These are phyloP conservation scores for Daldinia childiae DNA, from an alignment of 495 filamentous ascomycete genomes.

Conservation along the genomic window DNA sequence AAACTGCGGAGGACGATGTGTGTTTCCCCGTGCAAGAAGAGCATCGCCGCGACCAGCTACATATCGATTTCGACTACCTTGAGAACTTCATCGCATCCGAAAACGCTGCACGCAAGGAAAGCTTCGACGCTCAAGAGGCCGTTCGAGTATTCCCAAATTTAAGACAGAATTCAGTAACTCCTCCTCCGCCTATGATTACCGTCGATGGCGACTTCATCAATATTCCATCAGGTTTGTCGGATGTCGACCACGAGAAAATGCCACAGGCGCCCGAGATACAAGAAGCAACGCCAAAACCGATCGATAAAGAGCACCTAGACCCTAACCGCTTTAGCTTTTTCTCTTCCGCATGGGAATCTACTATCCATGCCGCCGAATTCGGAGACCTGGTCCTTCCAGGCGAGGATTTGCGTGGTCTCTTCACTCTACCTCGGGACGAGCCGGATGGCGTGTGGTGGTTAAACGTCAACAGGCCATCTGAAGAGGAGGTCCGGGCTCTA, in stretches of 20 bases:
- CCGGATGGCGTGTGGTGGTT: slow-evolving; percentile 92
- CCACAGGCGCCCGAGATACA: slow-evolving; percentile 16
- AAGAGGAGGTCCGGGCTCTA: slow-evolving; percentile 87
- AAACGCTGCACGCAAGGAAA: slow-evolving; percentile 60
- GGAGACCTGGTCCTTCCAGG: slow-evolving; percentile 88
- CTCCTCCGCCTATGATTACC: slow-evolving; percentile 48
- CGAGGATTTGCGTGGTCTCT: slow-evolving; percentile 88
- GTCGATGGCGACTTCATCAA: slow-evolving; percentile 61
- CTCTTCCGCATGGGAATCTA: slow-evolving; percentile 89
- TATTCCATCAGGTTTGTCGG: slow-evolving; percentile 52
- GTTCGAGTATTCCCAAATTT: slow-evolving; percentile 71
- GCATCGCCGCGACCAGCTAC: slow-evolving; percentile 54
- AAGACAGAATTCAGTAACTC: slow-evolving; percentile 40
- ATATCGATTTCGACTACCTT: slow-evolving; percentile 87
- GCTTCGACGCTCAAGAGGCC: slow-evolving; percentile 47
- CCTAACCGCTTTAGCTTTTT: slow-evolving; percentile 93
- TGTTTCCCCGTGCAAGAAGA: slow-evolving; percentile 75
- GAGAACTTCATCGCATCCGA: slow-evolving; percentile 76
- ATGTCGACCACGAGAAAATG: slow-evolving; percentile 49
- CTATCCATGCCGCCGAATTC: slow-evolving; percentile 87
- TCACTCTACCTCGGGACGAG: slow-evolving; percentile 74
- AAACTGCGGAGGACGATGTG: slow-evolving; percentile 79
- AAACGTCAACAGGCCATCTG: slow-evolving; percentile 88
- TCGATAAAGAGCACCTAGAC: slow-evolving; percentile 55
- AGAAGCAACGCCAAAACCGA: slow-evolving; percentile 26